Evolutionary conservation across 176 grass and related monocot genomes (phyloP), one percentile per base, ranked within the genome.

Genomic region (Triticum turgidum): DNA sequence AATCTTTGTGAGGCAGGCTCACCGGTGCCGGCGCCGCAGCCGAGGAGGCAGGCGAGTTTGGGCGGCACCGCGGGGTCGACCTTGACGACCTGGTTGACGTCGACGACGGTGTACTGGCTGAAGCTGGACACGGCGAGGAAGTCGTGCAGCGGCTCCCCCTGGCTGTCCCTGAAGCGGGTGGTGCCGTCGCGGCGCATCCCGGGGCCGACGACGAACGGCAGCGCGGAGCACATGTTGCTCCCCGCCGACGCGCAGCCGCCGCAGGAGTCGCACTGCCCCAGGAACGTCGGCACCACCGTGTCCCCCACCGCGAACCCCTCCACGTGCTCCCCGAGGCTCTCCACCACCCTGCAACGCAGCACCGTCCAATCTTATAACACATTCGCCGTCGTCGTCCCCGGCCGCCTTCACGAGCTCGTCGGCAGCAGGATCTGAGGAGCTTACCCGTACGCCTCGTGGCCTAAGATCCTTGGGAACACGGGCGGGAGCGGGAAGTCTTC

Each of bases 371-470:
- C 49, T 52, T 52, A 17, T 6, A 52, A 52, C 1, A 56, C 52
- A 2, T 7, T 7, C 52, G 17, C 2, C 54, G 54, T 3, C 52
- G 52, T 20, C 54, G 54, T 7, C 17, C 54, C 52, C 52, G 52
- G 52, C 52, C 17, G 17, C 15, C 52, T 56, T 7, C 52, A 2
- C 12, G 51, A 1, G 14, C 4, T 54, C 51, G 2, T 6, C 4
- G 2, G 54, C 15, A 58, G 0, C 17, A 58, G 17, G 2, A 58
- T 58, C 52, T 7, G 52, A 56, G 18, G 17, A 20, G 6, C 65
- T 12, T 89, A 95, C 95, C 95, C 95, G 84, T 90, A 86, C 5
- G 95, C 93, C 52, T 95, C 93, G 27, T 98, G 93, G 7, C 93
- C 95, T n/a, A 89, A 45, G 51, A 98, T 90, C 44, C 35, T 81